phyloP scores from a whole-genome alignment of 2,329 filamentous ascomycete species.

The Nemania diffusa region DNA sequence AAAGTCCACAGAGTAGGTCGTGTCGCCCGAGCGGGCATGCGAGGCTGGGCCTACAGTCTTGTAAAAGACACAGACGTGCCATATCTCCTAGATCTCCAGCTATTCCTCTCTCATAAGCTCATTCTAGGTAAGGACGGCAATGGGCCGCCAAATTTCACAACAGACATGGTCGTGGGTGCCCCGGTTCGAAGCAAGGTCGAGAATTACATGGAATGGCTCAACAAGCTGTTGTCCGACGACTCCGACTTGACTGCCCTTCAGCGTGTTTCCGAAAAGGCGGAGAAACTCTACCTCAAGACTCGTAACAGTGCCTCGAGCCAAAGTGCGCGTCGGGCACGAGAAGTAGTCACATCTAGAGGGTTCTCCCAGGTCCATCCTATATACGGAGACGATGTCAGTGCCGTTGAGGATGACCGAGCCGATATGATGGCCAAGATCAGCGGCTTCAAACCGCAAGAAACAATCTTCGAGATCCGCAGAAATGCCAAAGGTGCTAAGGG shows the following conservation, averaged over 20 bases:
- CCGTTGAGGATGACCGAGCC: conserved; percentile 76
- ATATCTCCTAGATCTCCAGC: conserved; percentile 91
- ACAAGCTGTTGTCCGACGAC: conserved; percentile 79
- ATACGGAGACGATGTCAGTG: conserved; percentile 76
- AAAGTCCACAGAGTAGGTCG: conserved; percentile 90
- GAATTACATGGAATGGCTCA: conserved; percentile 81
- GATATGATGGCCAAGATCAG: conserved; percentile 91
- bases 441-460: conserved; percentile 88
- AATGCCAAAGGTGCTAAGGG: conserved; percentile 75
- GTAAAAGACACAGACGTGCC: conserved; percentile 88
- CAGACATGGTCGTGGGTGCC: conserved; percentile 85
- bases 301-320: conserved; percentile 89
- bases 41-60: conserved; percentile 95
- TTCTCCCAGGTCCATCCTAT: conserved; percentile 83
- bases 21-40: conserved; percentile 91
- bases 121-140: conserved; percentile 74
- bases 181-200: conserved; percentile 79
- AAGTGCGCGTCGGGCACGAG: conserved; percentile 87
- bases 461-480: conserved; percentile 93
- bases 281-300: conserved; percentile 91
- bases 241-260: conserved; percentile 78
- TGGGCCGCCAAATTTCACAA: conserved; percentile 74
- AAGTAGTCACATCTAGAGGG: conserved; percentile 74
- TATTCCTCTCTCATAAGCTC: conserved; percentile 89
- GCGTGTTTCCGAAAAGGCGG: conserved; percentile 83